Evolutionary conservation across 2,329 filamentous ascomycete genomes (phyloP).

Genomic region (Aspergillus intermedius): DNA sequence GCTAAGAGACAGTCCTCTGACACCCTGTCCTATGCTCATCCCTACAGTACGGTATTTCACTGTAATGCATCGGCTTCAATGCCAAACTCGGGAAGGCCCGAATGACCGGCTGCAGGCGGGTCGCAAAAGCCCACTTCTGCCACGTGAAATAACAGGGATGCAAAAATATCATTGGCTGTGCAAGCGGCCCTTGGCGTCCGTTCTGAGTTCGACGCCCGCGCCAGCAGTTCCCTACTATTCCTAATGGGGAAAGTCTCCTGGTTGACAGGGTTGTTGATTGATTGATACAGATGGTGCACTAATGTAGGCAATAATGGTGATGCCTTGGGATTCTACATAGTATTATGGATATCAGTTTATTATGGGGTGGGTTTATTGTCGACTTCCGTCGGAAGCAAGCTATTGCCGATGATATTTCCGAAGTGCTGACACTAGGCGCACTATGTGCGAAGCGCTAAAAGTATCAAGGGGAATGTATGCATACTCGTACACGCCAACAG

Average conservation of each 20-base stretch:
- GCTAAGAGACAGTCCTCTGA: constrained; percentile 1
- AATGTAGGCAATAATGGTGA: too few relatives aligned
- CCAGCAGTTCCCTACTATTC: constrained; percentile 15
- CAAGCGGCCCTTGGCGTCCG: background rate
- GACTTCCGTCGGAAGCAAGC: too few relatives aligned
- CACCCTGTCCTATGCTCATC: background rate
- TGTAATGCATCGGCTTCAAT: constrained; percentile 21
- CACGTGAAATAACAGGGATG: constrained; percentile 19
- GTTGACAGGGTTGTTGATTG: too few relatives aligned
- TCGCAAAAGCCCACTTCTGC: constrained; percentile 11
- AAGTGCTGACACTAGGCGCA: too few relatives aligned
- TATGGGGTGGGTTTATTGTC: too few relatives aligned
- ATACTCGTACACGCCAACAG: background rate
- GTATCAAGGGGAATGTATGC: too few relatives aligned
- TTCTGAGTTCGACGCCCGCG: constrained; percentile 13
- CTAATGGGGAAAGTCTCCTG: too few relatives aligned
- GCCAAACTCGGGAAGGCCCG: constrained; percentile 25
- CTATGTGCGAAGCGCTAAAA: too few relatives aligned
- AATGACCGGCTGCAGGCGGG: constrained; percentile 11
- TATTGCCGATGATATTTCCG: too few relatives aligned
- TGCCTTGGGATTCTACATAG: too few relatives aligned
- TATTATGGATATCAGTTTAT: too few relatives aligned
- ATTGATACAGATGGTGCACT: too few relatives aligned
- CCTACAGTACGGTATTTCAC: background rate
- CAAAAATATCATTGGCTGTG: background rate